Evolutionary conservation across 2,329 filamentous ascomycete genomes (phyloP), one percentile per base, ranked within the genome.

Genomic region (Colletotrichum tofieldiae): DNA sequence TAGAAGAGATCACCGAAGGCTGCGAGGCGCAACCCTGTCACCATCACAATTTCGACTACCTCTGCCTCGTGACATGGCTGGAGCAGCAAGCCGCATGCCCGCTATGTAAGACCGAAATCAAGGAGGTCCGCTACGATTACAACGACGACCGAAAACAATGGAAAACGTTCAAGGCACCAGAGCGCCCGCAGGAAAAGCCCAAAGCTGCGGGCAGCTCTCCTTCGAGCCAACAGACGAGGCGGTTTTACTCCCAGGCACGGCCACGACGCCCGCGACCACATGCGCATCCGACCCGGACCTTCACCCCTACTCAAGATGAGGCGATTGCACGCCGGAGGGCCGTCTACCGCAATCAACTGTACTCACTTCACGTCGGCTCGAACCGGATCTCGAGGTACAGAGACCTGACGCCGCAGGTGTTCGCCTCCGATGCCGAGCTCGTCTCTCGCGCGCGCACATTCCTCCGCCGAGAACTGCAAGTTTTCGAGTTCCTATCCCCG

Each of bases 41-140:
- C 52, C 95, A 98, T 84, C 83, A 86, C 69, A 90, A 91, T 76
- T 98, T 97, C 80, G 95, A 98, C 84, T 97, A 95, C 78, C 81
- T 94, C 16, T 98, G 95, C 81, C 88, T 98, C 7, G 83, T 92
- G 29, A 95, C 88, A 82, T 98, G 96, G 95, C 85, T 97, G 6
- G 88, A 94, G 76, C 86, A 93, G 74, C 89, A 89, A 12, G 86
- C 91, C 0, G 88, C 86, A 59, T 98, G 95, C 78, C 95, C 96
- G 23, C 86, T 98, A 64, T 98, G 95, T 89, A 92, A 91, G 73
- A 78, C 85, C 5, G 75, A 78, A 51, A 85, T 91, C 45, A 77
- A 79, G 7, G 86, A 88, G 29, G 90, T 97, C 59, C 88, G 91
- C 75, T 93, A 95, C 80, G 84, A 87, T 45, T 75, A 72, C 41